phyloP scores from a whole-genome alignment of 192 early-diverging fungal species.

The Entrophospora sp. region DNA sequence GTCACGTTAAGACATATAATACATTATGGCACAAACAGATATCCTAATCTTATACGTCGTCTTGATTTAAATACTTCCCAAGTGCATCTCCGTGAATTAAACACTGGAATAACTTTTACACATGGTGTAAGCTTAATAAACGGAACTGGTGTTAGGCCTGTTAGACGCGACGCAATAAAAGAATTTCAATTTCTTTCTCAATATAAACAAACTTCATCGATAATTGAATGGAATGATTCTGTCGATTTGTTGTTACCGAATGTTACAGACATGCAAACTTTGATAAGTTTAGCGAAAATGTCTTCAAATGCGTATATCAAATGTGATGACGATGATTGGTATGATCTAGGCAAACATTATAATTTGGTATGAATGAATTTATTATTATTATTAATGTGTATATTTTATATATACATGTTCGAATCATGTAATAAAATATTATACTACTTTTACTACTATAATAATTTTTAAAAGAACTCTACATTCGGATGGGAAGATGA shows the following conservation, averaged over 20 bases:
- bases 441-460: background rate
- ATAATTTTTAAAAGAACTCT: slow-evolving; percentile 31
- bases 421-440: background rate
- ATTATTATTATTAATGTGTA: background rate
- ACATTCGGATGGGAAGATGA: slow-evolving; percentile 69
- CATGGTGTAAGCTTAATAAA: slow-evolving; percentile 20
- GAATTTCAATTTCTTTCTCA: slow-evolving; percentile 20
- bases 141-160: slow-evolving; percentile 14
- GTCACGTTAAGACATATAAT: slow-evolving; percentile 30
- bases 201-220: slow-evolving; percentile 20
- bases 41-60: slow-evolving; percentile 26
- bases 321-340: slow-evolving; percentile 53
- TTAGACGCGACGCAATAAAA: slow-evolving; percentile 20
- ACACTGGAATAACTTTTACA: slow-evolving; percentile 18
- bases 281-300: slow-evolving; percentile 71
- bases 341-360: slow-evolving; percentile 60
- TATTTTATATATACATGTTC: background rate
- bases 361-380: slow-evolving; percentile 30
- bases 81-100: slow-evolving; percentile 10
- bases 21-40: slow-evolving; percentile 27
- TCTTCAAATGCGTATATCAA: slow-evolving; percentile 78
- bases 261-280: slow-evolving; percentile 58
- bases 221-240: slow-evolving; percentile 21
- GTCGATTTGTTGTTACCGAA: slow-evolving; percentile 51
- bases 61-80: slow-evolving; percentile 16